Evolutionary conservation across 208 protist genomes (phyloP).

Genomic region (Acanthamoeba divionensis): DNA sequence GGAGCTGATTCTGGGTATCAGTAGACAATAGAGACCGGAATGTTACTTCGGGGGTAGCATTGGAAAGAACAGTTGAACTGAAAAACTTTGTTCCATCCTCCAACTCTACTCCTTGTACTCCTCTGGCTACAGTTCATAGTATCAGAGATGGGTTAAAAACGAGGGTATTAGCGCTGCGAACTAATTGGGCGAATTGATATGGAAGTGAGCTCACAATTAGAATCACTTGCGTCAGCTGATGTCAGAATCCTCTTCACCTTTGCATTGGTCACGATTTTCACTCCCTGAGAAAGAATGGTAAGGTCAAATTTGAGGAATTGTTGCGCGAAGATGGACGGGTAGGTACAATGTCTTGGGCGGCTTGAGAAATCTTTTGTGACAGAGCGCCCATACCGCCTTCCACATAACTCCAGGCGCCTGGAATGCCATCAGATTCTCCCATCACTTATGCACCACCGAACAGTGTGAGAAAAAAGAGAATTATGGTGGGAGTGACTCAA

Average conservation of each 20-base stretch:
- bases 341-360: background rate
- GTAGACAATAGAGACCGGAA: slow-evolving; percentile 26
- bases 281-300: slow-evolving; percentile 29
- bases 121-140: background rate
- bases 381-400: slow-evolving; percentile 66
- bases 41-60: slow-evolving; percentile 58
- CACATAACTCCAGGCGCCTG: slow-evolving; percentile 61
- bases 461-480: background rate
- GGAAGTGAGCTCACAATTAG: background rate
- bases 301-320: too few relatives aligned
- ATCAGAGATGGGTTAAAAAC: background rate
- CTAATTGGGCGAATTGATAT: background rate
- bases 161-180: too few relatives aligned
- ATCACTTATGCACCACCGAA: slow-evolving; percentile 26
- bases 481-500: background rate
- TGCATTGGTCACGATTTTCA: slow-evolving; percentile 22
- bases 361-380: slow-evolving; percentile 46
- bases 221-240: background rate
- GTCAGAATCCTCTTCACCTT: background rate
- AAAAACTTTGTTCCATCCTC: slow-evolving; percentile 35
- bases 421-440: slow-evolving; percentile 16
- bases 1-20: background rate
- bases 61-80: slow-evolving; percentile 51
- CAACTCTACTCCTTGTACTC: background rate
- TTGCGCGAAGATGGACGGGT: background rate